These are phyloP conservation scores for Arthonia radiata DNA, from an alignment of 495 filamentous ascomycete species.

Conservation along the genomic window DNA sequence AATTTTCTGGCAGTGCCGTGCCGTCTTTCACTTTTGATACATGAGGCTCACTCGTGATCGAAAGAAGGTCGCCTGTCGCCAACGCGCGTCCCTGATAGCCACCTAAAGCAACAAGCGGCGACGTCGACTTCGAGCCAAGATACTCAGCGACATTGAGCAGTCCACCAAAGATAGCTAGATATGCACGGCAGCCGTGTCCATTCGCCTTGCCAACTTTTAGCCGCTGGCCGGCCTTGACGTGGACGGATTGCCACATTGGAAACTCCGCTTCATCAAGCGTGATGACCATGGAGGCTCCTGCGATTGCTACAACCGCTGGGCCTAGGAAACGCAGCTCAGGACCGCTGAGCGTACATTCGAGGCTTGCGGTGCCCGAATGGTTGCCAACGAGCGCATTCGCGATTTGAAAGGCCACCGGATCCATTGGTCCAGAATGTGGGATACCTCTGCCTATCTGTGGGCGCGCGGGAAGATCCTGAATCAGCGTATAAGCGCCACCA, in stretches of 20 bases:
- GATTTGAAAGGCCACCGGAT: slow-evolving; percentile 25
- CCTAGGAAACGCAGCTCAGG: slow-evolving; percentile 30
- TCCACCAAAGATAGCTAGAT: slow-evolving; percentile 33
- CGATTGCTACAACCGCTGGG: slow-evolving; percentile 23
- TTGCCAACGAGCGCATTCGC: slow-evolving; percentile 37
- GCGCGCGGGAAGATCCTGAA: slow-evolving; percentile 34
- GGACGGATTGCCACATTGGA: slow-evolving; percentile 28
- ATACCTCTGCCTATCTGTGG: slow-evolving; percentile 26
- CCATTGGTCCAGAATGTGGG: slow-evolving; percentile 28
- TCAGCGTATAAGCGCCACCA: slow-evolving; percentile 27
- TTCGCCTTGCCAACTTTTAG: slow-evolving; percentile 28
- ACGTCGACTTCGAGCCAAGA: slow-evolving; percentile 33
- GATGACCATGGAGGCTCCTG: slow-evolving; percentile 25
- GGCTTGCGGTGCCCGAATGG: slow-evolving; percentile 19
- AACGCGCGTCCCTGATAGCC: slow-evolving; percentile 32
- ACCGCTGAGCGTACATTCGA: slow-evolving; percentile 34
- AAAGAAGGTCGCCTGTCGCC: slow-evolving; percentile 24
- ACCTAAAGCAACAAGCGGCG: slow-evolving; percentile 28
- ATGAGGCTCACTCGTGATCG: slow-evolving; percentile 13
- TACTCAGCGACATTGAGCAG: slow-evolving; percentile 27
- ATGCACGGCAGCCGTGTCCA: slow-evolving; percentile 26
- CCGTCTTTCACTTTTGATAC: slow-evolving; percentile 7
- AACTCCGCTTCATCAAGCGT: slow-evolving; percentile 20
- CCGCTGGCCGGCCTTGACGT: slow-evolving; percentile 23
- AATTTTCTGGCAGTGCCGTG: slow-evolving; percentile 13